Evolutionary conservation across 2,329 filamentous ascomycete genomes (phyloP), one percentile per base, ranked within the genome.

Genomic region (Hymenoscyphus albidus): DNA sequence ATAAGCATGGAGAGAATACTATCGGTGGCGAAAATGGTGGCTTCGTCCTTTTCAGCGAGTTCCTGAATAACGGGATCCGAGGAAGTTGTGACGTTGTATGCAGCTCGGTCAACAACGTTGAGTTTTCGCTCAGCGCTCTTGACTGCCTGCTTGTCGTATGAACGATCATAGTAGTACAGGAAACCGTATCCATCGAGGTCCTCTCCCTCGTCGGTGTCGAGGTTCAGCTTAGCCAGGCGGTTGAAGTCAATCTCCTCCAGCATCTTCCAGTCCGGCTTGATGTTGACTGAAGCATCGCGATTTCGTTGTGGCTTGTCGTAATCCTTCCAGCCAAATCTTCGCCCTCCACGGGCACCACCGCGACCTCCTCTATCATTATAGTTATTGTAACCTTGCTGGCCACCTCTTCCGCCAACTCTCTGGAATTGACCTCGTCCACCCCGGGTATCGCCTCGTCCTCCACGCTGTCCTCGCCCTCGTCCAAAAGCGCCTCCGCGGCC

Each of bases 191-290:
- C 88, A 72, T 97, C 94, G 67, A 99, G 80, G 75, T 99, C 95
- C 80, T 99, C 95, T 75, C 95, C 95, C 61, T 96, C 92, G 71
- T 94, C 92, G 16, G 93, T 89, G 74, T 98, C 95, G 67, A 99
- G 85, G 81, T 97, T 99, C 74, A 99, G 86, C 85, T 99, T 99
- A 72, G 87, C 85, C 72, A 99, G 86, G 71, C 95, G 90, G 82
- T 92, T 94, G 82, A 96, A 99, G 79, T 99, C 95, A 77, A 99
- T 97, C 84, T 99, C 95, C 81, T 99, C 95, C 74, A 97, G 83
- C 81, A 99, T 86, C 75, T 88, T 85, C 95, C 95, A 99, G 77
- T 97, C 93, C 27, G 93, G 87, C 80, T 96, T 96, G 79, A 98
- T 93, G 81, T 94, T 94, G 76, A 99, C 92, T 42, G 93, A 97